phyloP scores from a whole-genome alignment of 805 yeast genomes.

The Kluyveromyces aestuarii region DNA sequence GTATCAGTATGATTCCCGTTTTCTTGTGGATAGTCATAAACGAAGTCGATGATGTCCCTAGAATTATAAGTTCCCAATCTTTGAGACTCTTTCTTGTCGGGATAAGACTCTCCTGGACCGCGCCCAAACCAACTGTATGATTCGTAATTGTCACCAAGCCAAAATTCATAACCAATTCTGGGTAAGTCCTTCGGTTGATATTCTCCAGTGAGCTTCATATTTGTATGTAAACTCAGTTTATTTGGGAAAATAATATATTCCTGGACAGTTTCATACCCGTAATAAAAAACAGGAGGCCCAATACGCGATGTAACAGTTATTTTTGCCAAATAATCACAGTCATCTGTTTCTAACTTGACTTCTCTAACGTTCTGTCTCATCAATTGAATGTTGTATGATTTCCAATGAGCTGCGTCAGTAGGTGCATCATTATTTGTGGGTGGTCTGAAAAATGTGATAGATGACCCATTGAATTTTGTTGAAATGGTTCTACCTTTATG shows the following conservation, averaged over 20 bases:
- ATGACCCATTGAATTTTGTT: neutral
- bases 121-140: neutral
- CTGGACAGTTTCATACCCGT: neutral
- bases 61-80: neutral
- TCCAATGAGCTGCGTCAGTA: neutral
- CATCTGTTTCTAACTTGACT: neutral
- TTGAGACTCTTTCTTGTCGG: constrained; percentile 1
- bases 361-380: neutral
- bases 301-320: neutral
- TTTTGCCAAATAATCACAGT: neutral
- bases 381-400: neutral
- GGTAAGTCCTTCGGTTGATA: neutral
- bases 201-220: neutral
- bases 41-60: neutral
- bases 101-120: constrained; percentile 1
- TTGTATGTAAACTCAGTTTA: neutral
- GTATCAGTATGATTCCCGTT: constrained; percentile 1
- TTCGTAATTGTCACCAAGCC: neutral
- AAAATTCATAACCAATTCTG: neutral
- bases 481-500: neutral
- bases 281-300: neutral
- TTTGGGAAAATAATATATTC: neutral
- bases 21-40: constrained; percentile 1
- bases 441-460: neutral
- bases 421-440: neutral